Conservation (phyloP, 345 rosid species). For the Eucalyptus polyanthemos region DNA sequence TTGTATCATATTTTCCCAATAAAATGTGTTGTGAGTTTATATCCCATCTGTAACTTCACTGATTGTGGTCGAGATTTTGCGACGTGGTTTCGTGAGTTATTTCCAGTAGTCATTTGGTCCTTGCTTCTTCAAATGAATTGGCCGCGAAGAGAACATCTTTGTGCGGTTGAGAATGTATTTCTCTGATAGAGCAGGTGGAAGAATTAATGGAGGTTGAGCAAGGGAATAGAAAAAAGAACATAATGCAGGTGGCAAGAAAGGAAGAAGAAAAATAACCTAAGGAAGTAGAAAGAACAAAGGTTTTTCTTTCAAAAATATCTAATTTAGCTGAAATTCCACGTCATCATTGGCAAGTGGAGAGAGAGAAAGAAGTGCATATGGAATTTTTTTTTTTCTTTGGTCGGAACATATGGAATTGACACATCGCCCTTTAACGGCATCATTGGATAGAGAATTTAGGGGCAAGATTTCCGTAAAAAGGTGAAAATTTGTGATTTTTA, state of each 20-base stretch:
- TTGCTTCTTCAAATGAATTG: not conserved
- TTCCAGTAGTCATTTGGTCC: not conserved
- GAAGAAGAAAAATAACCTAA: too few relatives aligned
- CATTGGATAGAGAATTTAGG: not conserved
- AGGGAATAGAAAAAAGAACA: too few relatives aligned
- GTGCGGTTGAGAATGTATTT: too few relatives aligned
- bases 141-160: too few relatives aligned
- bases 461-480: not conserved
- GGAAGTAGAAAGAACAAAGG: too few relatives aligned
- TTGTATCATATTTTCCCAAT: too few relatives aligned
- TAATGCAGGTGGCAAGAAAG: too few relatives aligned
- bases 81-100: not conserved
- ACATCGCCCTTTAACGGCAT: not conserved
- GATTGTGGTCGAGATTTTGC: not conserved
- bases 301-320: too few relatives aligned
- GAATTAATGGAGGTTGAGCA: too few relatives aligned
- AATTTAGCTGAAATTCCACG: not conserved
- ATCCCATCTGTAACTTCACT: not conserved
- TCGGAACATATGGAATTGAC: not conserved
- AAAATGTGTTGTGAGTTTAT: not conserved
- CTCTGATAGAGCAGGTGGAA: too few relatives aligned
- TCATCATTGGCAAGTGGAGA: not conserved
- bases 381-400: too few relatives aligned
- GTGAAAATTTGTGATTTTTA: not conserved
- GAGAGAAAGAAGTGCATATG: not conserved